Base-by-base conservation (phyloP, 306 rosid species). In the Gastrolobium bilobum region DNA sequence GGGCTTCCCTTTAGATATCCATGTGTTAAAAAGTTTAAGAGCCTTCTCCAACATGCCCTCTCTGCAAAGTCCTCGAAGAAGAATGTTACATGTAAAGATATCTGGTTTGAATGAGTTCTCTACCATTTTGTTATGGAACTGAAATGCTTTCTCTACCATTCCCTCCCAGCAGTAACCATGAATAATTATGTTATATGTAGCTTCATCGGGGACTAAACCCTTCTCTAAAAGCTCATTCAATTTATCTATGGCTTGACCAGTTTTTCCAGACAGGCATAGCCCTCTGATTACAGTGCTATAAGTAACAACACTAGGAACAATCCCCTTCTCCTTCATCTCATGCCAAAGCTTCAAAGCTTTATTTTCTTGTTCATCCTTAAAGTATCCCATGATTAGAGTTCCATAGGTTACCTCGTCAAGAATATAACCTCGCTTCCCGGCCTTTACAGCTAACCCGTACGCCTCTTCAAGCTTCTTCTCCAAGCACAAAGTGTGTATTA, bases 361-460 rank as follows among this genome's bases (percentile, higher is more conserved):
- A 40, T 79, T 87, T 33, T 20, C 84, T 59, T 74, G 82, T 39
- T 86, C 87, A 53, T 78, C 85, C 83, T 87, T 91, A 81, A 91
- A 88, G 91, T 90, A 91, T 62, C 97, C 99, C 86, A 81, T 84
- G 64, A 94, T 91, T 52, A 92, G 86, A 77, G 93, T 91, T 79
- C 97, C 99, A 82, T 91, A 94, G 34, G 90, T 92, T 53, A 92
- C 93, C 85, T 89, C 95, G 59, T 94, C 89, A 77, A 92, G 80
- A 78, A 91, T 82, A 87, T 94, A 94, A 71, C 99, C 99, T 64
- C 91, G 85, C 87, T 80, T 90, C 70, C 61, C 50, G 1, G 95
- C 90, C 67, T 71, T 86, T 61, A 53, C 63, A 53, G 79, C 67
- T 69, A 94, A 84, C 54, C 83, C 43, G 30, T 89, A 84, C 3